Evolutionary conservation across 1,139 yeast genomes (phyloP).

Genomic region (Yamadazyma trypodendri): DNA sequence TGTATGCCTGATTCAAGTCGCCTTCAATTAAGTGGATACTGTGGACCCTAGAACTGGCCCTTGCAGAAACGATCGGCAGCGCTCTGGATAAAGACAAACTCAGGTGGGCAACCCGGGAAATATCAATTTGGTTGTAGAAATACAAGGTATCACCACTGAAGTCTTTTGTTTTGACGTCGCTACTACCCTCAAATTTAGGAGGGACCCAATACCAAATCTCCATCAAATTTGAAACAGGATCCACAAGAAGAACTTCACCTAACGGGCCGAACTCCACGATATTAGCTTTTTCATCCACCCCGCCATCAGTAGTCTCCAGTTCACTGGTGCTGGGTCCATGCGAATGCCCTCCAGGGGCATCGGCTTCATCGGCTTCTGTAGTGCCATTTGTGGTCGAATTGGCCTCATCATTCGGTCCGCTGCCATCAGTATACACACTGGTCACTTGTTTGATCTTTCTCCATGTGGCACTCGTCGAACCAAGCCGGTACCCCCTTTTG

Average conservation of each 20-base stretch:
- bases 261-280: constrained; percentile 36
- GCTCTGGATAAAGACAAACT: too few relatives aligned
- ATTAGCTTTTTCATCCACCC: constrained; percentile 1
- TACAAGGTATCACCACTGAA: constrained; percentile 34
- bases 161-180: constrained; percentile 5
- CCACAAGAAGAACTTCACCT: constrained; percentile 47
- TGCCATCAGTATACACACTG: constrained; percentile 6
- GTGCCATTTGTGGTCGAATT: neutral
- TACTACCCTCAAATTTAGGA: constrained; percentile 10
- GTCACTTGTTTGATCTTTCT: constrained; percentile 41
- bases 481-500: constrained; percentile 37
- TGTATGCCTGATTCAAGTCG: constrained; percentile 6
- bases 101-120: neutral
- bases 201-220: constrained; percentile 57
- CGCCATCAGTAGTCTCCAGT: too few relatives aligned
- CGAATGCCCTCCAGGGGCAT: too few relatives aligned
- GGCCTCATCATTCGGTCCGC: neutral
- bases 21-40: constrained; percentile 8
- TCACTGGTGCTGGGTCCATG: too few relatives aligned
- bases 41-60: constrained; percentile 2
- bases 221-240: constrained; percentile 23
- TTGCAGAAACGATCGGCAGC: too few relatives aligned
- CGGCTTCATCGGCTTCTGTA: too few relatives aligned
- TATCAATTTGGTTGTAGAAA: constrained; percentile 22
- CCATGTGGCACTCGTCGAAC: constrained; percentile 47